Evolutionary conservation across 148 eudicot genomes (phyloP), one percentile per base, ranked within the genome.

Genomic region (Limonium bicolor): DNA sequence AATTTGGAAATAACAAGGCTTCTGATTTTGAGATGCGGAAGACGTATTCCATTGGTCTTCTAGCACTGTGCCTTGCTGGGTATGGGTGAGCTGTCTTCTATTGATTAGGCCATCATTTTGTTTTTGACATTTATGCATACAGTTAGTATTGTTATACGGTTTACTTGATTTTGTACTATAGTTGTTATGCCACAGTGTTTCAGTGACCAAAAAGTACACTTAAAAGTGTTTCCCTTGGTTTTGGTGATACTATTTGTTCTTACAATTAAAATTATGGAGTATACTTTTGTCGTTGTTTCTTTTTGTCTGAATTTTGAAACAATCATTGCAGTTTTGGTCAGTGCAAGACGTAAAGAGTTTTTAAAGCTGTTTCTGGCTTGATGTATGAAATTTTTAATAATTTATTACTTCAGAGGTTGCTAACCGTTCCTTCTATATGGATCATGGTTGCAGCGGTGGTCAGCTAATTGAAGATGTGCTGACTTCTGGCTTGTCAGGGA

Each of bases 401-500:
- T n/a, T n/a, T n/a, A n/a, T n/a, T n/a, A n/a, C n/a, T n/a, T n/a
- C n/a, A n/a, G n/a, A n/a, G n/a, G n/a, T n/a, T n/a, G n/a, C n/a
- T n/a, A n/a, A n/a, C n/a, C n/a, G n/a, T n/a, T n/a, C n/a, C n/a
- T n/a, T n/a, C n/a, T n/a, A n/a, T n/a, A n/a, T n/a, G n/a, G 30
- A 46, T 65, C 29, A 55, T 51, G 20, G 41, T 63, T 69, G 65
- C 76, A 87, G 99, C 46, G 93, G 80, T 53, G 79, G 76, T 75
- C 88, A 76, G 46, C 67, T 84, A 44, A 87, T 85, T 53, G 99
- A 90, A 73, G 94, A 84, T 46, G 93, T 85, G 35, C 57, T 90
- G 59, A 76, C 87, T 18, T 80, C 95, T 60, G 95, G 99, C 31
- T 61, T 90, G 58, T 65, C 99, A 22, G 85, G 85, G 24, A 84